These are phyloP conservation scores for Candida sp. DNA, from an alignment of 1,139 yeast genomes.

Conservation along the genomic window DNA sequence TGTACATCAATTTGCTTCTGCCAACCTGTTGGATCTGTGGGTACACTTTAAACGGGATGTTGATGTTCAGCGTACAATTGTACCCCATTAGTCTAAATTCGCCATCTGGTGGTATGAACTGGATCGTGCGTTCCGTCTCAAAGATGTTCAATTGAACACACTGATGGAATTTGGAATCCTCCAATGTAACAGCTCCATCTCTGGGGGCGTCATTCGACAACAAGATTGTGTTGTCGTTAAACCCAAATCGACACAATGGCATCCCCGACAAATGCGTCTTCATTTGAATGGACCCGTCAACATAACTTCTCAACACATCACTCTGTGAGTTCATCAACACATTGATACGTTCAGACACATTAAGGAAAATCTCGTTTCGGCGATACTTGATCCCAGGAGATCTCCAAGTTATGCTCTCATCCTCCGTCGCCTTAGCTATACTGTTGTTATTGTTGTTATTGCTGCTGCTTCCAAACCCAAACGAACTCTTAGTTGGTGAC, in stretches of 20 bases:
- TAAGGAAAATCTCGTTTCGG: slow-evolving; percentile 79
- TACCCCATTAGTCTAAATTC: slow-evolving; percentile 88
- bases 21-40: slow-evolving; percentile 65
- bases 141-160: slow-evolving; percentile 85
- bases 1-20: slow-evolving; percentile 53
- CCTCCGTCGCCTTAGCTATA: neutral
- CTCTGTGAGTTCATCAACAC: slow-evolving; percentile 66
- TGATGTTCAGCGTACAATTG: slow-evolving; percentile 55
- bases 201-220: slow-evolving; percentile 19
- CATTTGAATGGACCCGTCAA: slow-evolving; percentile 78
- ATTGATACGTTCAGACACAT: slow-evolving; percentile 77
- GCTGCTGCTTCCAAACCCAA: neutral
- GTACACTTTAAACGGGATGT: slow-evolving; percentile 74
- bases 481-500: slow-evolving; percentile 6
- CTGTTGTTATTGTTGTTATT: neutral
- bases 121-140: slow-evolving; percentile 79
- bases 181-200: slow-evolving; percentile 56
- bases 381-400: slow-evolving; percentile 74
- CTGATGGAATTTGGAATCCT: slow-evolving; percentile 89
- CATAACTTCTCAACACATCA: slow-evolving; percentile 69
- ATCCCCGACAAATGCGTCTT: slow-evolving; percentile 78
- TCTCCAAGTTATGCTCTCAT: slow-evolving; percentile 61
- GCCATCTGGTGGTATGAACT: slow-evolving; percentile 95
- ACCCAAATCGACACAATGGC: slow-evolving; percentile 69
- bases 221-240: slow-evolving; percentile 49